Base-by-base conservation (phyloP, 495 filamentous ascomycete genomes). In the Penicillium psychrofluorescens region DNA sequence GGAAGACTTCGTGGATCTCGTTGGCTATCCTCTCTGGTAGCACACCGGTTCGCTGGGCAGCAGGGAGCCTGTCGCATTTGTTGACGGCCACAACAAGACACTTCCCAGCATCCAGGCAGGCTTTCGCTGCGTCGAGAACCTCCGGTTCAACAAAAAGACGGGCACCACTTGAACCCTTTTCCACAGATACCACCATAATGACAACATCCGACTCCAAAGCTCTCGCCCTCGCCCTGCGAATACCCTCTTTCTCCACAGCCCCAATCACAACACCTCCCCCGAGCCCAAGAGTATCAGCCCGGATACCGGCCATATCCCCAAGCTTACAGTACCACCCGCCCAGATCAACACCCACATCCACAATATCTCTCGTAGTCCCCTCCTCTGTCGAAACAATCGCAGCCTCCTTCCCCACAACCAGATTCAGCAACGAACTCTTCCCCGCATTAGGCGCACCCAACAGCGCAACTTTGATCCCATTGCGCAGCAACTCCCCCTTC, bases 381-480 rank as follows among this genome's bases (percentile, higher is more conserved):
- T 86, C 87, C 58, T 97, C 91, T 0, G 77, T 71, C 36, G 88
- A 95, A 4, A 97, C 94, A 58, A 98, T 98, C 13, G 87, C 88
- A 0, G 92, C 94, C 56, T 98, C 90, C 39, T 90, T 72, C 2
- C 90, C 90, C n/a, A 95, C 88, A 49, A 98, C 74, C 40, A 78
- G 70, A 65, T 98, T 98, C 56, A 98, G 77, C 44, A 98, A 66
- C 1, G 87, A 94, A 56, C 91, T 96, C 62, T 98, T 98, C 13
- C 92, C 92, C 0, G 84, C 91, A 66, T 98, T 98, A 9, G 92
- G 94, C 7, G 90, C 86, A 0, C 92, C 92, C 6, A 97, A 68
- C 7, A 98, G 71, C 1, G 90, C 84, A 45, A 98, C 78, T 44
- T 77, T 79, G 43, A 98, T 94, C 0, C 92, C 92, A 50, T 80